Base-by-base conservation (phyloP, 2,329 filamentous ascomycete species). In the Helicocarpus griseus region DNA sequence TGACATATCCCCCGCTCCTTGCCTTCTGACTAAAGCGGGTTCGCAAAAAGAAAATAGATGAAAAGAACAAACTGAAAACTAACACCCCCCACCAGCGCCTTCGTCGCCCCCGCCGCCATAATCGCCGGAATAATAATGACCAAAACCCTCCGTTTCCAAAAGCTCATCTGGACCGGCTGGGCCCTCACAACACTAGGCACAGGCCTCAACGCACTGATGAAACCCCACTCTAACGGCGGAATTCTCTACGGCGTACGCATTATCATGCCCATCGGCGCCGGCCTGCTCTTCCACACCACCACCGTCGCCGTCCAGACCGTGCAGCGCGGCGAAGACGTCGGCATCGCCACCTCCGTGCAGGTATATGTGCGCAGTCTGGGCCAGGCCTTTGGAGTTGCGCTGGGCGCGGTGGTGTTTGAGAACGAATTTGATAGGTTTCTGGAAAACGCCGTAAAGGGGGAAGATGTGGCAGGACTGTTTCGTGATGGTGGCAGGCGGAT, bases 91-190 rank as follows among this genome's bases (percentile, higher is more conserved):
- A 29, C 24, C n/a, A 49, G 33, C 35, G 47, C 47, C 36, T 31
- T 41, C 35, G 7, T 49, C 22, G 47, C 47, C 24, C 33, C 36
- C n/a, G 39, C 40, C 17, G 19, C 47, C 24, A 49, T 49, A 28
- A 24, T 7, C 24, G 47, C 35, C 2, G 47, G 47, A 17, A 29
- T 49, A 40, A 29, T 49, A 9, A 41, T 41, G 35, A 22, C 35
- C 22, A 49, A 49, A 49, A 40, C 47, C 35, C 47, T 49, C 24
- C 47, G 35, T 8, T 29, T 49, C 35, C 47, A 49, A 38, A 49
- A 49, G n/a, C n/a, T 49, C 19, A 41, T 41, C 24, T 49, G 47
- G 47, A 24, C 36, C 21, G 47, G 47, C 47, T 64, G 26, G 65
- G n/a, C 13, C 21, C 5, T 49, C 35, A 39, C 40, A 22, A 49